Base-by-base conservation (phyloP, 495 filamentous ascomycete species). In the Podospora appendiculata region DNA sequence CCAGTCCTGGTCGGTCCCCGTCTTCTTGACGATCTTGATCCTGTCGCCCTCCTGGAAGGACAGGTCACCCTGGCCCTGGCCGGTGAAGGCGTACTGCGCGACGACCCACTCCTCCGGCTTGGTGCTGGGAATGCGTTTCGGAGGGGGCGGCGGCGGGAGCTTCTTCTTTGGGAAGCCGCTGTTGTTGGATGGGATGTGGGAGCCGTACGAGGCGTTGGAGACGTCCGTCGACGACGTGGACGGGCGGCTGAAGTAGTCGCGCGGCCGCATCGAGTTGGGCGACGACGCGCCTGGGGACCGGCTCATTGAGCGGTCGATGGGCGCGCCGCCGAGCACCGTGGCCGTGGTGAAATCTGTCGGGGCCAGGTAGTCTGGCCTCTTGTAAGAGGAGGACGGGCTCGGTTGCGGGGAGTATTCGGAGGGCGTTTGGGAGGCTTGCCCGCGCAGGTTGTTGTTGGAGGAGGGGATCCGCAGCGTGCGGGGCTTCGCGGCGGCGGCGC, bases 1-100 rank as follows among this genome's bases (percentile, higher is more conserved):
- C 92, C 92, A 97, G 61, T 96, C 92, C 67, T 96, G 88, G 32
- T 81, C 85, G 50, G 86, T 93, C 16, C 80, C 80, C 2, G 92
- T 96, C 74, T 85, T 88, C 73, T 86, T 87, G 16, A 93, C 63
- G 3, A 97, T 84, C 48, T 78, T 82, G 58, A 97, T 96, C 56
- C 79, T 78, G 56, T 95, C 92, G 0, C 91, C 91, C 67, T 94
- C 86, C 9, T 71, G 74, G 67, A 97, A 96, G 10, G 76, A 78
- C 45, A 97, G 66, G 69, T 97, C 92, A 0, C 87, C 90, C 1
- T 65, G 63, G 13, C 76, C 79, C 59, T 90, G 79, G 0, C 87
- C 89, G 0, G 76, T 72, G 66, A 94, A 97, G 47, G 85, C 76
- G 68, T 89, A 96, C 57, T 90, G 67, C 4, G 92, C 92, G 1